Percentiles rank a stretch among this genome's conserved stretches.
Evolutionary conservation across 1,284 basidiomycete species (phyloP).

Genomic region (Athelia sp.): DNA sequence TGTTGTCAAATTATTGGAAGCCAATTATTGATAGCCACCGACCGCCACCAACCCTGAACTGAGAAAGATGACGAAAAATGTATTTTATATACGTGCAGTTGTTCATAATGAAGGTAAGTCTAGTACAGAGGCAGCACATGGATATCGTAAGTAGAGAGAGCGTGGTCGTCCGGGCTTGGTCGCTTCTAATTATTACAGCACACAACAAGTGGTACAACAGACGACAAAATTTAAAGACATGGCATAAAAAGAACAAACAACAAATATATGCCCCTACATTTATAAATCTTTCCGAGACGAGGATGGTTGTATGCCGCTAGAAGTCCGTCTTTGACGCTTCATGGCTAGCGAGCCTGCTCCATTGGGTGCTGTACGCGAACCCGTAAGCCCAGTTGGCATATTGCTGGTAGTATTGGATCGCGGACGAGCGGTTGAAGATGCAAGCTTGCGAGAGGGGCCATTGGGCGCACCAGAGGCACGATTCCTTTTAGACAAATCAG

Average conservation of each 20-base stretch:
- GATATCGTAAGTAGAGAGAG: not conserved
- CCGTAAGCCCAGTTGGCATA: slow-evolving; percentile 38
- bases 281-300: slow-evolving; percentile 23
- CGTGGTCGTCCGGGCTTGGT: not conserved
- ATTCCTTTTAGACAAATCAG: slow-evolving; percentile 44
- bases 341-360: slow-evolving; percentile 43
- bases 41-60: too few relatives aligned
- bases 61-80: too few relatives aligned
- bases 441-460: slow-evolving; percentile 62
- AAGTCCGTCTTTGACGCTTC: slow-evolving; percentile 78
- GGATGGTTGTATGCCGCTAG: slow-evolving; percentile 39
- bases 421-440: slow-evolving; percentile 60
- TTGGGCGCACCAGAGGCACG: slow-evolving; percentile 70
- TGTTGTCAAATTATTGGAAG: too few relatives aligned
- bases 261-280: not conserved
- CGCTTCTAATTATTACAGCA: not conserved
- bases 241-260: not conserved
- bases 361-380: slow-evolving; percentile 33
- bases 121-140: too few relatives aligned
- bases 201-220: not conserved
- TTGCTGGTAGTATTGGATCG: slow-evolving; percentile 55
- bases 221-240: not conserved
- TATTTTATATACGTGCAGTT: too few relatives aligned
- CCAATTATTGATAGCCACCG: too few relatives aligned
- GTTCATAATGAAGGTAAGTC: too few relatives aligned